A percentile compares a stretch with the other conserved stretches of the same genome.
These are phyloP conservation scores for Mimosa pudica DNA, from an alignment of 306 rosid species.

Conservation along the genomic window DNA sequence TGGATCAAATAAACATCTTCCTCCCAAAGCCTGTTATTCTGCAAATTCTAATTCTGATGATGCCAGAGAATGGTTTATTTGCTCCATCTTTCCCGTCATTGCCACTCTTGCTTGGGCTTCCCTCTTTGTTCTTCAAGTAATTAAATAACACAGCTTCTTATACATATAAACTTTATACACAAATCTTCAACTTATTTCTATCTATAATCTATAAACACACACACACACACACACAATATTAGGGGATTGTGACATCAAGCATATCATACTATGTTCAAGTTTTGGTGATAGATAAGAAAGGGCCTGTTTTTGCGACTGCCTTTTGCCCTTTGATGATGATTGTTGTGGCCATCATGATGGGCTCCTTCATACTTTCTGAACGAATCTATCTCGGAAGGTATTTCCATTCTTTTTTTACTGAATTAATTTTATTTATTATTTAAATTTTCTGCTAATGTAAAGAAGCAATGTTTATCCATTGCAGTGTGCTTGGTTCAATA, in stretches of 20 bases:
- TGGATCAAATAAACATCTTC: slow-evolving; percentile 62
- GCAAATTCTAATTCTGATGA: slow-evolving; percentile 41
- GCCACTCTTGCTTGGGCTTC: slow-evolving; percentile 97
- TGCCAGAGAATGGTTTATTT: slow-evolving; percentile 59
- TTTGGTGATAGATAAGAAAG: slow-evolving; percentile 77
- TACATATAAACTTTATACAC: no score
- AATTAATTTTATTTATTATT: no score
- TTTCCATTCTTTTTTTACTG: background rate
- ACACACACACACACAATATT: background rate
- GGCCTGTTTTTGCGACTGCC: slow-evolving; percentile 96
- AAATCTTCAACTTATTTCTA: no score
- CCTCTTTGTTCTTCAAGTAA: slow-evolving; percentile 84
- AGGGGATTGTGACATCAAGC: slow-evolving; percentile 95
- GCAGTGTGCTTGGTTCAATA: slow-evolving; percentile 64
- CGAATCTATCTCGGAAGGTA: slow-evolving; percentile 89
- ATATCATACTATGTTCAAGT: slow-evolving; percentile 95
- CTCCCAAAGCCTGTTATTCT: slow-evolving; percentile 25
- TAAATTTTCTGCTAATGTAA: background rate
- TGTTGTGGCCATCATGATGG: slow-evolving; percentile 78
- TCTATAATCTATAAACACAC: no score
- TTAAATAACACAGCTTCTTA: no score
- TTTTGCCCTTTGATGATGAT: slow-evolving; percentile 98
- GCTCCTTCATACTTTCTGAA: slow-evolving; percentile 81
- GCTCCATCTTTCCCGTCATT: slow-evolving; percentile 74
- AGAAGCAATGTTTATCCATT: background rate